Evolutionary conservation across 2,329 filamentous ascomycete genomes (phyloP), one percentile per base, ranked within the genome.

Genomic region (Chaetomium globosum): DNA sequence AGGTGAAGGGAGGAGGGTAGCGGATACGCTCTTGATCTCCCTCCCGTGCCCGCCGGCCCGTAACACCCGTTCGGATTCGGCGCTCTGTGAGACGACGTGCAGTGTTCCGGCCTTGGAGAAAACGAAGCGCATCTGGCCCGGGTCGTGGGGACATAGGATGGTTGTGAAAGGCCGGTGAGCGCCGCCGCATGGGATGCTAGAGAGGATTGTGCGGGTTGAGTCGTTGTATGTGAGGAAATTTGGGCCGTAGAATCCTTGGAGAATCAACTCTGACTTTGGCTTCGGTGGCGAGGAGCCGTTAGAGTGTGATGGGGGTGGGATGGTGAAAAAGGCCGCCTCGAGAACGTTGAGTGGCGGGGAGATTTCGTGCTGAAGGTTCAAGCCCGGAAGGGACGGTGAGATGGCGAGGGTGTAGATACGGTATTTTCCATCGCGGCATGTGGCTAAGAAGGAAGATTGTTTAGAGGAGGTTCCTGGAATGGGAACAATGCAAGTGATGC

Each of bases 151-250:
- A 23, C 66, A 61, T 3, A 72, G 70, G 7, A 66, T 57, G 62
- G 77, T 91, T 2, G 86, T 84, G 82, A 92, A 97, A 36, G 84
- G 88, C 62, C 94, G 85, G 73, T 97, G 92, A 0, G 88, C 88
- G 39, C 94, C 94, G 63, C 93, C 94, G 73, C 94, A 97, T 57
- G 93, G 88, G 33, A 96, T 82, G 0, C 81, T 83, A 62, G 89
- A 85, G 19, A 94, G 76, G 71, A 94, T 89, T 63, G 86, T 83
- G 65, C 91, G 87, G 1, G 80, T 80, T 0, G 86, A 87, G 73
- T 91, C 87, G 74, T 97, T 91, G 86, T 91, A 95, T 10, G 94
- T 83, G 13, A 96, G 81, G 73, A 98, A 96, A 55, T 87, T 81
- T 67, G 87, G 92, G 74, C 90, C 87, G 63, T 86, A 87, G 77